A percentile compares a stretch with the other conserved stretches of the same genome.
phyloP scores from a whole-genome alignment of 1,284 basidiomycete genomes.

The Microbotryomycetes sp. region DNA sequence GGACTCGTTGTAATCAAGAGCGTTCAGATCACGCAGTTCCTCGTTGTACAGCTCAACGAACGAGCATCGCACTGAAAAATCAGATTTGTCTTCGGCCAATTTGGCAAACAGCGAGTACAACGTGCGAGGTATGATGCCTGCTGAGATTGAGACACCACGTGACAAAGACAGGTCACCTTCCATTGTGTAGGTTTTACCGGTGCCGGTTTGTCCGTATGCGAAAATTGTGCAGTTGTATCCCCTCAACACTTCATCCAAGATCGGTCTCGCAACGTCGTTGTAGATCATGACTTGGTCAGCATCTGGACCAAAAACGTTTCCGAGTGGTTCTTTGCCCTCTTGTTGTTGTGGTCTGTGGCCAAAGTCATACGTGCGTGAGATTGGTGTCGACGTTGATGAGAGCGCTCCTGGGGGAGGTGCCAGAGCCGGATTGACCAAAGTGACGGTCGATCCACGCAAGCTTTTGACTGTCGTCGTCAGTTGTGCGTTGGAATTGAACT shows the following conservation, averaged over 20 bases:
- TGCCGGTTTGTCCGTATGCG: slow-evolving; percentile 98
- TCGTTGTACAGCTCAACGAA: slow-evolving; percentile 99
- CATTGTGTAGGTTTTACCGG: slow-evolving; percentile 98
- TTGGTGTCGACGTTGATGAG: slow-evolving; percentile 47
- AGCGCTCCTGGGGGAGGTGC: slow-evolving; percentile 52
- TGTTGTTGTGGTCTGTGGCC: slow-evolving; percentile 49
- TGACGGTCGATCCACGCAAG: slow-evolving; percentile 18
- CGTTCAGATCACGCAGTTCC: slow-evolving; percentile 88
- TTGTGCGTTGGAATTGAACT: slow-evolving; percentile 71
- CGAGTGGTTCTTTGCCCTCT: slow-evolving; percentile 14
- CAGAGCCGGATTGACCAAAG: slow-evolving; percentile 23
- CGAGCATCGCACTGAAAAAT: slow-evolving; percentile 90
- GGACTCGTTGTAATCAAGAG: slow-evolving; percentile 53
- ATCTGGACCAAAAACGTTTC: slow-evolving; percentile 85
- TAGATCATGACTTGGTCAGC: slow-evolving; percentile 95
- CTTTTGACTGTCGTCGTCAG: slow-evolving; percentile 56
- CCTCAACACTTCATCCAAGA: slow-evolving; percentile 84
- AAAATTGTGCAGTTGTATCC: slow-evolving; percentile 99
- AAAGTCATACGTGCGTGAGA: slow-evolving; percentile 79
- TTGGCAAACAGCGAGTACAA: slow-evolving; percentile 87
- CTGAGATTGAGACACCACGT: slow-evolving; percentile 74
- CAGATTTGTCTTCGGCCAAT: slow-evolving; percentile 66
- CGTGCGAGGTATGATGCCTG: slow-evolving; percentile 96
- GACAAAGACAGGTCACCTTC: slow-evolving; percentile 79
- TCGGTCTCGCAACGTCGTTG: slow-evolving; percentile 83